Evolutionary conservation across 176 grass and related monocot species (phyloP), one percentile per base, ranked within the genome.

Genomic region (Puya raimondii): DNA sequence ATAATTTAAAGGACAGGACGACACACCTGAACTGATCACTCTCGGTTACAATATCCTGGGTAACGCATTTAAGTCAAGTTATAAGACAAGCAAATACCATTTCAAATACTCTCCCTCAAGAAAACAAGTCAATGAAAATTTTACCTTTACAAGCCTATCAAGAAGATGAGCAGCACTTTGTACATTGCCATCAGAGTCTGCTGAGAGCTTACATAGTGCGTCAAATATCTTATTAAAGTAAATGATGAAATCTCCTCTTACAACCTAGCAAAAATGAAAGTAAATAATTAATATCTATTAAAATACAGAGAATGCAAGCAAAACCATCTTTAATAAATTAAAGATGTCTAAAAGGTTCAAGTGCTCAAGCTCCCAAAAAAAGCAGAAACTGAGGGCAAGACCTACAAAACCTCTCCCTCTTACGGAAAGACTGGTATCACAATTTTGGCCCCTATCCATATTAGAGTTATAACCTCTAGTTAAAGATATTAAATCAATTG

Each of bases 151-250:
- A 69, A 99, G 95, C 49, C 90, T 89, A 27, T 99, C 95, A 82
- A 99, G 85, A 85, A 99, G 95, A 91, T 99, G 95, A 78, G 95
- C 95, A 65, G 95, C 95, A 82, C 95, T 99, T 63, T 99, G 95
- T 50, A 99, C 95, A 66, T 88, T 99, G 50, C 88, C 82, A 93
- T 99, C 95, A 2, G 95, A 86, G 75, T 99, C 95, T 76, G 95
- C 95, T 63, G 89, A 88, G 47, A 99, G 78, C 85, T 99, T 99
- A 72, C 95, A 99, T 74, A 99, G 74, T 0, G 87, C 85, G 86
- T 99, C 95, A 54, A 99, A 99, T 82, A 99, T 99, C 74, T 84
- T 86, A 82, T 99, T 99, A 72, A 99, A 99, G 67, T 85, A 94
- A 63, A 99, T 67, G 48, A 99, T 93, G 73, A 94, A 93, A 74